Percentiles rank a stretch among this genome's conserved stretches.
Conservation (phyloP, 495 filamentous ascomycete species). For the Talaromyces trachyspermus region DNA sequence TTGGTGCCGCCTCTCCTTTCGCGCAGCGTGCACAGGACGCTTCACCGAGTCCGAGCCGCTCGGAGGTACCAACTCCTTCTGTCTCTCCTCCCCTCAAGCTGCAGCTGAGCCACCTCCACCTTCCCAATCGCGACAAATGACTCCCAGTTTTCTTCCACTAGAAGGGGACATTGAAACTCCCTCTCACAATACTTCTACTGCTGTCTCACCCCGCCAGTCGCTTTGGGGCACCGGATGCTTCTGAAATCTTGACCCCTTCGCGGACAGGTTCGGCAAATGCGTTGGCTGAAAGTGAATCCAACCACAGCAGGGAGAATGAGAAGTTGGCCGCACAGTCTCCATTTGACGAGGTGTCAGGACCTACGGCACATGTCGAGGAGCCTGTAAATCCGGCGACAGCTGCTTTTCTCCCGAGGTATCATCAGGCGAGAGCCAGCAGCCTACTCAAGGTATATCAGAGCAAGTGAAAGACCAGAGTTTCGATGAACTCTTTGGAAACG, state of each 20-base stretch:
- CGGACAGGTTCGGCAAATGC: slow-evolving; percentile 30
- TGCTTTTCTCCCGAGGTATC: background rate
- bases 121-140: slow-evolving; percentile 63
- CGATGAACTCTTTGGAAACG: slow-evolving; percentile 48
- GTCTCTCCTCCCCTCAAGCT: slow-evolving; percentile 52
- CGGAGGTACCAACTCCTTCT: slow-evolving; percentile 50
- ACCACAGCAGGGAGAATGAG: slow-evolving; percentile 11
- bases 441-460: slow-evolving; percentile 16
- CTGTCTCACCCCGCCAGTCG: slow-evolving; percentile 72
- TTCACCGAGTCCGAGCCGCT: slow-evolving; percentile 31
- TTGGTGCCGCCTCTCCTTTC: slow-evolving; percentile 50
- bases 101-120: slow-evolving; percentile 52
- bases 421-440: background rate
- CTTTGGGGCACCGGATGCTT: slow-evolving; percentile 45
- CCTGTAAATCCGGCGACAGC: background rate
- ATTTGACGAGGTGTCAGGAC: slow-evolving; percentile 30
- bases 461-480: slow-evolving; percentile 32
- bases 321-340: slow-evolving; percentile 23
- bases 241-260: slow-evolving; percentile 53
- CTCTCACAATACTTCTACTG: slow-evolving; percentile 68
- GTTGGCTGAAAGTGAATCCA: background rate
- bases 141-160: slow-evolving; percentile 63
- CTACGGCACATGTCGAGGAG: slow-evolving; percentile 4
- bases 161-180: slow-evolving; percentile 49
- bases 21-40: slow-evolving; percentile 20